phyloP scores from a whole-genome alignment of 2,329 filamentous ascomycete genomes.

The Scytalidium lignicola region DNA sequence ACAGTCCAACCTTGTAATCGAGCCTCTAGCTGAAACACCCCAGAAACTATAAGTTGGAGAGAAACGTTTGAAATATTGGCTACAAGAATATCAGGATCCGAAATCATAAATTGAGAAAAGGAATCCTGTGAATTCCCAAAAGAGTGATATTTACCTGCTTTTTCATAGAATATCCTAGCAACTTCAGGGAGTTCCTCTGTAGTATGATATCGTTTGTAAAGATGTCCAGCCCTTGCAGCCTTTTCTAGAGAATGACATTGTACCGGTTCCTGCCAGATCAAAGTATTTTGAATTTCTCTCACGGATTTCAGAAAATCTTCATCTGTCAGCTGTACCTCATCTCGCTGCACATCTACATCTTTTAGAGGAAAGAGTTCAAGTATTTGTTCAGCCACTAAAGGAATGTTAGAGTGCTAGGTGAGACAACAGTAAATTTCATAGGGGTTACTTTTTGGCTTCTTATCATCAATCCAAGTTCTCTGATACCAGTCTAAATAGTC shows the following conservation, averaged over 20 bases:
- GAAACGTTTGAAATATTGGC: conserved; percentile 21
- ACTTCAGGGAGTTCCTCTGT: conserved; percentile 37
- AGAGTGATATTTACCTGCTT: conserved; percentile 33
- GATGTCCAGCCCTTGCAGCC: conserved; percentile 27
- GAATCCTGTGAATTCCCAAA: background rate
- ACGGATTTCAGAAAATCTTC: conserved; percentile 13
- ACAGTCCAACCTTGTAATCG: conserved; percentile 22
- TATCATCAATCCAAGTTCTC: conserved; percentile 52
- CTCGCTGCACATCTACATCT: conserved; percentile 8
- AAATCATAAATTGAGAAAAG: background rate
- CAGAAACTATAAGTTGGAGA: conserved; percentile 18
- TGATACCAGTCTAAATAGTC: conserved; percentile 79
- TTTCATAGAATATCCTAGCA: conserved; percentile 37
- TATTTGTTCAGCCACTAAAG: conserved; percentile 27
- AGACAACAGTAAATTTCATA: background rate
- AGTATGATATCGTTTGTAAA: conserved; percentile 31
- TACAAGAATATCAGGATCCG: conserved; percentile 11
- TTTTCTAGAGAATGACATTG: conserved; percentile 11
- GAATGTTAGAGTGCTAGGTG: conserved; percentile 1
- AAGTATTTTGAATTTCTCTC: conserved; percentile 19
- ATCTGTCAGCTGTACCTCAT: conserved; percentile 21
- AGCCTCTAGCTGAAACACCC: conserved; percentile 23
- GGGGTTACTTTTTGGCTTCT: conserved; percentile 31
- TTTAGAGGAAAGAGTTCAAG: conserved; percentile 30
- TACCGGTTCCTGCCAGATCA: conserved; percentile 20